phyloP scores from a whole-genome alignment of 179 eudicot species.

The Patellifolia procumbens region DNA sequence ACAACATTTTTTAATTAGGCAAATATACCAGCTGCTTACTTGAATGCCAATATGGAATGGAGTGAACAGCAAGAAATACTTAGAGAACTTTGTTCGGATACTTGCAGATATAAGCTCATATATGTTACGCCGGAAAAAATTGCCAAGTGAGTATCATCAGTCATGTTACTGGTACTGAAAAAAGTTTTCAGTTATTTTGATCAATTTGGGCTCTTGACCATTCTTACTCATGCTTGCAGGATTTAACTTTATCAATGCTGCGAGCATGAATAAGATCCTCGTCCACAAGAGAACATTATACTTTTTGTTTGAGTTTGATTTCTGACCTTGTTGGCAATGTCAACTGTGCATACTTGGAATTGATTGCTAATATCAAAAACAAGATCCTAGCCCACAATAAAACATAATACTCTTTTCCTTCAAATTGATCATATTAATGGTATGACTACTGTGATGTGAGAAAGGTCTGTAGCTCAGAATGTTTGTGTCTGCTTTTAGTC shows the following conservation, averaged over 20 bases:
- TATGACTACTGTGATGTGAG: neutral
- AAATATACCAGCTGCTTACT: conserved; percentile 90
- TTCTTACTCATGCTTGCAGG: neutral
- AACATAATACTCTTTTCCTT: neutral
- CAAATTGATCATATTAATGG: neutral
- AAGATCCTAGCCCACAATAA: neutral
- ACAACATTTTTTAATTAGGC: conserved; percentile 50
- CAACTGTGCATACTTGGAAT: neutral
- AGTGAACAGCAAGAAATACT: conserved; percentile 92
- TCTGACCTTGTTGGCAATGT: conserved; percentile 8
- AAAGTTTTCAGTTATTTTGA: neutral
- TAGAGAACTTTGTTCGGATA: conserved; percentile 66
- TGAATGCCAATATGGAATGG: conserved; percentile 98
- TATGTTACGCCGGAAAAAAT: conserved; percentile 99
- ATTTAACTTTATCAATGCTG: neutral
- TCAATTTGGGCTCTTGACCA: neutral
- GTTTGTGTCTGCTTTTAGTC: too few species aligned
- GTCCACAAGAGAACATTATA: neutral
- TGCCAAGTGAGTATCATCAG: conserved; percentile 70
- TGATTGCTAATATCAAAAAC: neutral
- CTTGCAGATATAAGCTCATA: conserved; percentile 74
- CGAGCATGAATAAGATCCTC: neutral
- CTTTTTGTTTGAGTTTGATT: conserved; percentile 7
- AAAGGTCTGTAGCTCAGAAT: too few species aligned
- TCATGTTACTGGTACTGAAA: conserved; percentile 14